Percentiles rank a stretch among this genome's conserved stretches.
Evolutionary conservation across 495 filamentous ascomycete genomes (phyloP).

Genomic region (Penicillium taxi): DNA sequence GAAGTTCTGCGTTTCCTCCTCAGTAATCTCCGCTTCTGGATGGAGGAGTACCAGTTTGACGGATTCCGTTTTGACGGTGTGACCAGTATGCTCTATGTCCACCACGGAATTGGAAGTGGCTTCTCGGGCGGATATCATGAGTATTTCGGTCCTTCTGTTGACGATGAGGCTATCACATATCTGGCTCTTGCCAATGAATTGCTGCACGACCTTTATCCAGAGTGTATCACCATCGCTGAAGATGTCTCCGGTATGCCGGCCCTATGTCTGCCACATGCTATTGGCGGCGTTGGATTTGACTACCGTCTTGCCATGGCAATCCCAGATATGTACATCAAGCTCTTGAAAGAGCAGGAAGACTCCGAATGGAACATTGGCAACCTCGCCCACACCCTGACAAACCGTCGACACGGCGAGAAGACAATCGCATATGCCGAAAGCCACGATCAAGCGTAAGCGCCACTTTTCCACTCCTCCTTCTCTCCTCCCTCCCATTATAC

Average conservation of each 20-base stretch:
- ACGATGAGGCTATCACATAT: constrained; percentile 92
- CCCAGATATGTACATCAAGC: constrained; percentile 98
- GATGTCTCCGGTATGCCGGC: constrained; percentile 98
- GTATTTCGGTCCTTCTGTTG: constrained; percentile 89
- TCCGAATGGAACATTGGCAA: constrained; percentile 87
- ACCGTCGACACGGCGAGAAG: constrained; percentile 92
- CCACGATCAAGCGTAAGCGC: constrained; percentile 97
- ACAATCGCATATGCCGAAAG: constrained; percentile 96
- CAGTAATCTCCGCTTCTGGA: constrained; percentile 96
- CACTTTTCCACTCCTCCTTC: not conserved
- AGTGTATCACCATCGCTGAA: constrained; percentile 84
- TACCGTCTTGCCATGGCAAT: constrained; percentile 97
- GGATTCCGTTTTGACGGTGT: constrained; percentile 98
- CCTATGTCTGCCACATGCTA: constrained; percentile 71
- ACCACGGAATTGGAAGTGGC: constrained; percentile 96
- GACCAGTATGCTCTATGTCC: constrained; percentile 92
- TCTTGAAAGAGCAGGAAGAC: constrained; percentile 87
- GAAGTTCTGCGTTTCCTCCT: constrained; percentile 91
- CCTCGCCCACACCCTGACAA: constrained; percentile 79
- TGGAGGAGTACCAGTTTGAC: constrained; percentile 96
- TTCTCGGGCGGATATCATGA: constrained; percentile 98
- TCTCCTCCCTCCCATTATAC: constrained; percentile 1
- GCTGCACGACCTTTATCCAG: constrained; percentile 81
- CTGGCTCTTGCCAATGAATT: constrained; percentile 95
- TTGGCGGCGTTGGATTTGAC: constrained; percentile 93